Base-by-base conservation (phyloP, 2,329 filamentous ascomycete genomes). In the Chrysosporium keratinophilum region DNA sequence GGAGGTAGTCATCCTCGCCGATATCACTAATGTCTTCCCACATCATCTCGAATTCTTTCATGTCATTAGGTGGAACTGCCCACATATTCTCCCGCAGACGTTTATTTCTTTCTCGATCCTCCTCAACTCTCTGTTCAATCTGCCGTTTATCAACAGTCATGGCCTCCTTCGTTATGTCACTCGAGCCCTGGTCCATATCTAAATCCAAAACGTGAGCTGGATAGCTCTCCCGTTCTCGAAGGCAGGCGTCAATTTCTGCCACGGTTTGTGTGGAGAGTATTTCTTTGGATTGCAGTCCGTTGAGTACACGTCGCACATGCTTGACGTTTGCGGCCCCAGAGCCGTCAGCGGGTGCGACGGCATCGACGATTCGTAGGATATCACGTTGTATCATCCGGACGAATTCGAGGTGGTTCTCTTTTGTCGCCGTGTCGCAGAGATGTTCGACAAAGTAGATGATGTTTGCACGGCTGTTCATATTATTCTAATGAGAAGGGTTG, bases 361-460 rank as follows among this genome's bases (percentile, higher is more conserved):
- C 87, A 66, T 97, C 90, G 14, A 98, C 88, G 7, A 98, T 86
- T 9, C 87, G 79, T 34, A 94, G 77, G 40, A 98, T 95, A 67
- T 98, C 93, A 45, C 90, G 79, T 70, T 95, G 87, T 72, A 98
- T 87, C 88, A 97, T 96, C 50, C 85, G 82, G 28, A 96, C 83
- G 65, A 95, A 98, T 58, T 88, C 84, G 51, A 79, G 73, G 62
- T 93, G 83, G 58, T 82, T 80, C 60, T 88, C 87, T 60, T 83
- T 85, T 58, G 81, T 78, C 19, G 88, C 87, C 71, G 88, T 78
- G 66, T 97, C 91, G 66, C 94, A 87, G 61, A 98, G 87, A 62
- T 91, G 86, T 65, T 97, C 91, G 65, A 98, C 85, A 71, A 98
- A 98, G 72, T 95, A 98, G 86, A 98, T 95, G 69, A 98, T 97